Evolutionary conservation across 805 yeast genomes (phyloP).

Genomic region (Danielia oregonensis): DNA sequence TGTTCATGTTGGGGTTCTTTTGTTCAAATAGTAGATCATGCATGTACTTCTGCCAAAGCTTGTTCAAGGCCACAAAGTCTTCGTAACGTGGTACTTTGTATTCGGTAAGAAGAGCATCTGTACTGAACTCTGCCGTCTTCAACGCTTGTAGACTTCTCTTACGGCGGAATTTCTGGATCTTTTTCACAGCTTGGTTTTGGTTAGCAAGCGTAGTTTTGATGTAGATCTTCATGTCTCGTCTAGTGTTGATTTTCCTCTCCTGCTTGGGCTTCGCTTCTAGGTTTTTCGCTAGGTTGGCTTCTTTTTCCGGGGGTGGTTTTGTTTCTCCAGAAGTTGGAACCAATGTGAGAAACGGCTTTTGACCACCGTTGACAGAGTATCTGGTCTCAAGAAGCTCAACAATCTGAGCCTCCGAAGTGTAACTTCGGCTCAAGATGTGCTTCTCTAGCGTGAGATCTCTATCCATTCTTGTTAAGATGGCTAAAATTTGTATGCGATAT

Average conservation of each 20-base stretch:
- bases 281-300: constrained; percentile 3
- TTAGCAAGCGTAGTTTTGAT: constrained; percentile 32
- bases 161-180: constrained; percentile 29
- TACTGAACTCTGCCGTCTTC: constrained; percentile 18
- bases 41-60: constrained; percentile 74
- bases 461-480: constrained; percentile 30
- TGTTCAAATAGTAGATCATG: constrained; percentile 46
- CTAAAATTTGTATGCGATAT: too few relatives aligned
- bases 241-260: constrained; percentile 24
- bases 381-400: constrained; percentile 41
- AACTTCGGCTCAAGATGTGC: constrained; percentile 44
- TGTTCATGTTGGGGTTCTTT: constrained; percentile 21
- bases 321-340: constrained; percentile 29
- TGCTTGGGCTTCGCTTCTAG: constrained; percentile 7
- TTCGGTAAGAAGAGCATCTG: constrained; percentile 20
- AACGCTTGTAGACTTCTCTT: too few relatives aligned
- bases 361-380: constrained; percentile 44
- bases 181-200: constrained; percentile 38
- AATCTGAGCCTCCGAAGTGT: constrained; percentile 33
- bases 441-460: constrained; percentile 43
- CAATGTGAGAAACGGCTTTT: constrained; percentile 43
- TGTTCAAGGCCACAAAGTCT: constrained; percentile 51
- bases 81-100: constrained; percentile 41
- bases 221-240: constrained; percentile 42
- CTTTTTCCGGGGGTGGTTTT: constrained; percentile 7